A percentile compares a stretch with the other conserved stretches of the same genome.
phyloP scores from a whole-genome alignment of 176 grass and related monocot species.

The Triticum dicoccoides region DNA sequence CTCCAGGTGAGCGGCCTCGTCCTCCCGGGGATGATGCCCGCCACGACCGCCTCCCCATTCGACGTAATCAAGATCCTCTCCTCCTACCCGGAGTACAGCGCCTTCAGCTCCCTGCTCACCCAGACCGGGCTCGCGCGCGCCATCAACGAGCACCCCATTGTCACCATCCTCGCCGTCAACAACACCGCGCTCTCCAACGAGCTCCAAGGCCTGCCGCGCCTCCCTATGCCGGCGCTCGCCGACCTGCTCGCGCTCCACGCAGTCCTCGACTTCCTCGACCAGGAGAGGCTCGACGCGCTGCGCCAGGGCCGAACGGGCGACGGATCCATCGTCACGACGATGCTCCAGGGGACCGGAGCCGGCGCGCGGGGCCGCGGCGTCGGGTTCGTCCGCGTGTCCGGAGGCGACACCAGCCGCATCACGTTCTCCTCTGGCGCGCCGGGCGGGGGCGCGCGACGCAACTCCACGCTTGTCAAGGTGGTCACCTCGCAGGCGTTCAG shows the following conservation, averaged over 20 bases:
- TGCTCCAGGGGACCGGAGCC: slow-evolving; percentile 40
- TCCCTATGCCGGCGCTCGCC: background rate
- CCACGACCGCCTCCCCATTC: slow-evolving; percentile 23
- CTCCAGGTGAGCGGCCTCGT: slow-evolving; percentile 16
- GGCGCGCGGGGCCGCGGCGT: slow-evolving; percentile 2
- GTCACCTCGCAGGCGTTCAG: slow-evolving; percentile 43
- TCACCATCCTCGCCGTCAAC: slow-evolving; percentile 60
- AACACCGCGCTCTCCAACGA: slow-evolving; percentile 29
- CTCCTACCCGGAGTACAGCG: slow-evolving; percentile 36
- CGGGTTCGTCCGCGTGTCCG: slow-evolving; percentile 47
- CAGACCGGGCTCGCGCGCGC: slow-evolving; percentile 36
- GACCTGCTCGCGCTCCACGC: slow-evolving; percentile 60
- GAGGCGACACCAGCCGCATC: background rate
- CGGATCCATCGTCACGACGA: slow-evolving; percentile 51
- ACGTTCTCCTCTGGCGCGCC: slow-evolving; percentile 37
- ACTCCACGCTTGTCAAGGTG: slow-evolving; percentile 37
- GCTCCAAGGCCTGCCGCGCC: background rate
- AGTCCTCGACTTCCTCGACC: slow-evolving; percentile 61
- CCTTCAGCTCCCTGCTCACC: slow-evolving; percentile 40
- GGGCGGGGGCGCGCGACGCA: slow-evolving; percentile 13
- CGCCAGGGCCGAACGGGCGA: slow-evolving; percentile 7
- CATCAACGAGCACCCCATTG: slow-evolving; percentile 45
- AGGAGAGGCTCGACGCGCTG: slow-evolving; percentile 25
- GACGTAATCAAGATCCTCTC: slow-evolving; percentile 46
- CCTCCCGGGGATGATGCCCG: background rate